Evolutionary conservation across 2,329 filamentous ascomycete genomes (phyloP).

Genomic region (Venturia carpophila): DNA sequence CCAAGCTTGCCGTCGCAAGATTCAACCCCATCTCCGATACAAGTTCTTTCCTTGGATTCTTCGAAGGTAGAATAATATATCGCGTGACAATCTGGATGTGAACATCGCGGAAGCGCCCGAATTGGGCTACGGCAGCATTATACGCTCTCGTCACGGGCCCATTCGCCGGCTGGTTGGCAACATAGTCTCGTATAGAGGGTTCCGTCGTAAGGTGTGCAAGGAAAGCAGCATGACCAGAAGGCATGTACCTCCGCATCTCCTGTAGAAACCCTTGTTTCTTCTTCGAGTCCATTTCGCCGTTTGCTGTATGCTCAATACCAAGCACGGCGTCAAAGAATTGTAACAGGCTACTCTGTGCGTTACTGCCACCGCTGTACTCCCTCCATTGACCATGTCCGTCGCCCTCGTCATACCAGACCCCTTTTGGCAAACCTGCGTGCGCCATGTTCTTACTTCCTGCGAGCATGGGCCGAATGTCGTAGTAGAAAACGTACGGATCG

Average conservation of each 20-base stretch:
- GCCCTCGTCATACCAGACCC: slow-evolving; percentile 47
- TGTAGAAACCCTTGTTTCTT: slow-evolving; percentile 23
- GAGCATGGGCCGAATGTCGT: slow-evolving; percentile 44
- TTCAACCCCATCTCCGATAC: slow-evolving; percentile 21
- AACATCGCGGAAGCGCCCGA: slow-evolving; percentile 42
- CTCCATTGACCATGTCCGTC: slow-evolving; percentile 42
- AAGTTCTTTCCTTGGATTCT: not conserved
- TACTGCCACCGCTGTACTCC: slow-evolving; percentile 47
- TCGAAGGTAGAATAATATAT: slow-evolving; percentile 43
- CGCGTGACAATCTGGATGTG: slow-evolving; percentile 47
- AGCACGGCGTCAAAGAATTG: slow-evolving; percentile 48
- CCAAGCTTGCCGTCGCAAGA: slow-evolving; percentile 23
- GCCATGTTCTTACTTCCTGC: slow-evolving; percentile 49
- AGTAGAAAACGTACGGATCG: slow-evolving; percentile 43
- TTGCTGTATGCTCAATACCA: slow-evolving; percentile 41
- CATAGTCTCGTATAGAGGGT: slow-evolving; percentile 41
- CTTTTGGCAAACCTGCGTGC: slow-evolving; percentile 41
- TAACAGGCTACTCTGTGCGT: slow-evolving; percentile 48
- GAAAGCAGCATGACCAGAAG: slow-evolving; percentile 44
- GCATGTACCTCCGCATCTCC: slow-evolving; percentile 50
- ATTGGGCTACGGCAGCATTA: slow-evolving; percentile 38
- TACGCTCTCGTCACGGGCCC: slow-evolving; percentile 36
- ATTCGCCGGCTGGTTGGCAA: slow-evolving; percentile 30
- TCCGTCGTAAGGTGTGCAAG: slow-evolving; percentile 38
- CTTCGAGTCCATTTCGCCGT: slow-evolving; percentile 25